A percentile compares a stretch with the other conserved stretches of the same genome.
Conservation (phyloP, 768 basidiomycete genomes). For the Fomitopsis serialis region DNA sequence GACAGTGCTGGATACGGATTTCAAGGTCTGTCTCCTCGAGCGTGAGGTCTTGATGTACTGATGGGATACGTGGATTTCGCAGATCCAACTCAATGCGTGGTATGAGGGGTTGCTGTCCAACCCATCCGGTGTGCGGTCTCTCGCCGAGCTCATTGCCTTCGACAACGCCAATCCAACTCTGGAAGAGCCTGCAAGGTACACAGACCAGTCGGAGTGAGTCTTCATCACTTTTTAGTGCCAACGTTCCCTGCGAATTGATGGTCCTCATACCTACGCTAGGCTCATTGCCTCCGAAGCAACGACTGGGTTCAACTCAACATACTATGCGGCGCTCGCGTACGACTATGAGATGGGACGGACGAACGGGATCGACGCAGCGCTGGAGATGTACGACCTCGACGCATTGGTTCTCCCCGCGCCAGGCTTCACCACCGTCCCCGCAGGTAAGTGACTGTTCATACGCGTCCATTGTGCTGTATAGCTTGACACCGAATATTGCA, state of each 20-base stretch:
- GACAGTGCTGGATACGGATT: slow-evolving; percentile 47
- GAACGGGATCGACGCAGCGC: slow-evolving; percentile 27
- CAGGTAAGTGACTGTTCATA: background rate
- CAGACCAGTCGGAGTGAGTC: slow-evolving; percentile 29
- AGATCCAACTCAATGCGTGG: slow-evolving; percentile 23
- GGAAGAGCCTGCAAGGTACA: slow-evolving; percentile 25
- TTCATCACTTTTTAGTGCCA: background rate
- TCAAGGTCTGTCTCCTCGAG: slow-evolving; percentile 39
- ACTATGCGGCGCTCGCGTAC: slow-evolving; percentile 22
- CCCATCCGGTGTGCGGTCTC: slow-evolving; percentile 26
- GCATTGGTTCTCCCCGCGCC: slow-evolving; percentile 27
- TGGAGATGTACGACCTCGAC: slow-evolving; percentile 24
- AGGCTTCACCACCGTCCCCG: slow-evolving; percentile 17
- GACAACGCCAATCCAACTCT: slow-evolving; percentile 47
- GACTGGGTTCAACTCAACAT: slow-evolving; percentile 19
- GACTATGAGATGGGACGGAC: slow-evolving; percentile 24
- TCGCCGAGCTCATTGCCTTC: slow-evolving; percentile 51
- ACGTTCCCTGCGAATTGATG: slow-evolving; percentile 8
- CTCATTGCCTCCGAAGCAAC: slow-evolving; percentile 21
- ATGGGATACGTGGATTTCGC: background rate
- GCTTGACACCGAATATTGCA: slow-evolving; percentile 20
- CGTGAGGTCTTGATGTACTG: background rate
- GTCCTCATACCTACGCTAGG: slow-evolving; percentile 7
- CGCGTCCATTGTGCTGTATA: background rate
- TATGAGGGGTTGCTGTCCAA: slow-evolving; percentile 15